phyloP scores from a whole-genome alignment of 1,139 yeast genomes.

The Diutina ranongensis region DNA sequence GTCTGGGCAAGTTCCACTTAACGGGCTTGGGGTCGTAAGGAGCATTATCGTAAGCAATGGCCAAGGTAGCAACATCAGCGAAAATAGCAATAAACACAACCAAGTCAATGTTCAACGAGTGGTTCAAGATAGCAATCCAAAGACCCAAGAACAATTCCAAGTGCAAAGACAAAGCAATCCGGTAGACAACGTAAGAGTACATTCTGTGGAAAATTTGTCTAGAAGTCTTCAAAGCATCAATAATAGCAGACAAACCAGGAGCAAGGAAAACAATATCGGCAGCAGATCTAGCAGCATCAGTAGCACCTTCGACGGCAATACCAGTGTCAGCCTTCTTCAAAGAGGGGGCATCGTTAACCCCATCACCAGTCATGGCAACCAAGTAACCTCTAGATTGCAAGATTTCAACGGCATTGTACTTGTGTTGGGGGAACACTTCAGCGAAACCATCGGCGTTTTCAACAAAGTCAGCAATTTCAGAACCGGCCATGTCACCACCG shows the following conservation, averaged over 20 bases:
- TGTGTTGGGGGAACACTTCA: conserved; percentile 96
- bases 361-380: conserved; percentile 98
- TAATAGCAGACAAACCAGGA: conserved; percentile 91
- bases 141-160: conserved; percentile 87
- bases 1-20: conserved; percentile 96
- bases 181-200: conserved; percentile 94
- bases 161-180: conserved; percentile 88
- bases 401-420: conserved; percentile 84
- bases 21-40: conserved; percentile 96
- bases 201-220: conserved; percentile 98
- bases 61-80: conserved; percentile 92
- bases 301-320: conserved; percentile 96
- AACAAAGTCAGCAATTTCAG: conserved; percentile 91
- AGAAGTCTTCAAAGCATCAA: conserved; percentile 88
- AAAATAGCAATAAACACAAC: conserved; percentile 91
- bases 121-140: conserved; percentile 88
- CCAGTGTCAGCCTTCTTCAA: conserved; percentile 95
- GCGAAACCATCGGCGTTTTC: conserved; percentile 97
- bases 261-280: conserved; percentile 94
- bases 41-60: conserved; percentile 95
- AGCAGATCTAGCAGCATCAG: conserved; percentile 95
- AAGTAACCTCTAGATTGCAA: conserved; percentile 87
- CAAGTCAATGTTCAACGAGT: conserved; percentile 72
- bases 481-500: conserved; percentile 94
- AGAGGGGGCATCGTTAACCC: conserved; percentile 95